A percentile compares a stretch with the other conserved stretches of the same genome.
These are phyloP conservation scores for Immersiella caudata DNA, from an alignment of 495 filamentous ascomycete species.

Conservation along the genomic window DNA sequence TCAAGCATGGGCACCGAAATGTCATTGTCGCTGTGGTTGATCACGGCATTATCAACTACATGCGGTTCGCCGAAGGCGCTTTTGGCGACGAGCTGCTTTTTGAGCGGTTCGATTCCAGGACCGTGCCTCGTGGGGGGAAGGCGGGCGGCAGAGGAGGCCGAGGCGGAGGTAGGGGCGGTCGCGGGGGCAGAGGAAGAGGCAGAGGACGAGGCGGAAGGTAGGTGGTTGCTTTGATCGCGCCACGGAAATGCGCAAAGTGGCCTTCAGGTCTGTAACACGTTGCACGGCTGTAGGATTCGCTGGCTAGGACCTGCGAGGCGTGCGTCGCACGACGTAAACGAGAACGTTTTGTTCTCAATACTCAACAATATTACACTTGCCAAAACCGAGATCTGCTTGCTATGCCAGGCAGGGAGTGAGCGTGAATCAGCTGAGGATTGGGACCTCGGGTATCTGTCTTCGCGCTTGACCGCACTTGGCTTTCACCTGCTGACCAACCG, in stretches of 20 bases:
- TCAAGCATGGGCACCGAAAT: constrained; percentile 83
- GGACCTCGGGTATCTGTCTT: background rate
- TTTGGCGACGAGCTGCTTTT: constrained; percentile 78
- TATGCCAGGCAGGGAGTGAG: background rate
- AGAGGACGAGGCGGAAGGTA: constrained; percentile 9
- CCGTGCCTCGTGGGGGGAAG: constrained; percentile 42
- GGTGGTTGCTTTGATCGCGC: background rate
- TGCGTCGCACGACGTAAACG: constrained; percentile 20
- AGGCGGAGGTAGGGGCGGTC: constrained; percentile 7
- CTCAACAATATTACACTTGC: background rate
- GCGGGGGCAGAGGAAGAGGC: constrained; percentile 9
- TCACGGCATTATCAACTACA: constrained; percentile 83
- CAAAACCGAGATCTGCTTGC: background rate
- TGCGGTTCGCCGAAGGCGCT: constrained; percentile 75
- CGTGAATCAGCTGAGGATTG: background rate
- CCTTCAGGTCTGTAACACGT: constrained; percentile 2
- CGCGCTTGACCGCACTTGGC: background rate
- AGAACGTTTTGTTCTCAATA: constrained; percentile 6
- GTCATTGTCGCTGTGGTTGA: constrained; percentile 88
- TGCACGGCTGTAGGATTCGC: background rate
- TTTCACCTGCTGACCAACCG: background rate
- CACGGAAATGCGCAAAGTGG: background rate
- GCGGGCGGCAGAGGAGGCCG: constrained; percentile 40
- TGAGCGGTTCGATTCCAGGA: constrained; percentile 48
- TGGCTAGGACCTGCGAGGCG: background rate